Base-by-base conservation (phyloP, 2,329 filamentous ascomycete species). In the Penicillium decumbens region DNA sequence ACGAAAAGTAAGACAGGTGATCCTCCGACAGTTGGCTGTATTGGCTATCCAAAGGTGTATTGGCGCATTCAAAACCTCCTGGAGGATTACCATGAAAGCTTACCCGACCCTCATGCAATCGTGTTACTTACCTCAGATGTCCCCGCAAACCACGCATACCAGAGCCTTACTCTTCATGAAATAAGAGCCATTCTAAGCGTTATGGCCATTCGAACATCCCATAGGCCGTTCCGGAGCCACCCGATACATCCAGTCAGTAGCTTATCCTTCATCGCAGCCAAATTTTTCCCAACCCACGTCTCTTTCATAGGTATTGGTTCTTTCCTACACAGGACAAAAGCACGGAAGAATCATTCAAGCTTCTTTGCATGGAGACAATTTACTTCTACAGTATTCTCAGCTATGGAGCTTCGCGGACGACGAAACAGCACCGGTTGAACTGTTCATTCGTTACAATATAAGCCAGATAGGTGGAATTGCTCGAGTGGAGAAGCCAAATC, bases 351-450 rank as follows among this genome's bases (percentile, higher is more conserved):
- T 52, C 32, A 44, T 49, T 23, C 41, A 49, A 23, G 46, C 41
- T 33, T 43, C 23, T 9, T 49, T 30, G 33, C 20, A 43, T 32
- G 33, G 33, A 23, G 9, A 43, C 6, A 24, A 29, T 25, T 20
- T 49, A 7, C 9, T 25, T 6, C 9, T 49, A 39, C 46, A 49
- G 32, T 48, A 43, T 29, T 48, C 46, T 5, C 30, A 27, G 4
- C 9, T 43, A 18, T 48, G 41, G 41, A 38, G 45, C 38, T 52
- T 52, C 39, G 45, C 33, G 38, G 37, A 44, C 41, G 50, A 45
- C 25, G 55, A 47, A 24, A 53, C 49, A 41, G 55, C 53, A 28
- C 49, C 51, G 9, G 41, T 53, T 37, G 50, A 52, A 42, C 32
- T 45, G 6, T 52, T 52, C 12, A 13, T 52, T 43, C 50, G 41